Percentiles rank a stretch among this genome's conserved stretches.
Evolutionary conservation across 2,329 filamentous ascomycete species (phyloP).

Genomic region (Botrytis medusae): DNA sequence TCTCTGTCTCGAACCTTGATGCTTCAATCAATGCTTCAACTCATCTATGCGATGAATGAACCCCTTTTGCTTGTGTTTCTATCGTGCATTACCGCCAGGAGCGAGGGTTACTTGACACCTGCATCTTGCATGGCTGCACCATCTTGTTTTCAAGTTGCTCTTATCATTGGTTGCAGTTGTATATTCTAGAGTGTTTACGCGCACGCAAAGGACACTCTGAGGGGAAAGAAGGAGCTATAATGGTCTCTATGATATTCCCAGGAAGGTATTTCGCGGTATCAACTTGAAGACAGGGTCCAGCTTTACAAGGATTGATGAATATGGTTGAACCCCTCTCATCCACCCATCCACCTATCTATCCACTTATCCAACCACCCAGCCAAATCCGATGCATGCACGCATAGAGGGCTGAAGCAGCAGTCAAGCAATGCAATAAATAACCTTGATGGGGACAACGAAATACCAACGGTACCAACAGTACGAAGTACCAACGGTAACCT

Average conservation of each 20-base stretch:
- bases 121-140: background rate
- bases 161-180: background rate
- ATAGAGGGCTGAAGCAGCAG: constrained; percentile 6
- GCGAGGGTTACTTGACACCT: background rate
- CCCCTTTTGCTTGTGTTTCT: background rate
- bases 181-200: background rate
- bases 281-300: background rate
- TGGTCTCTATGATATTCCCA: background rate
- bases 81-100: background rate
- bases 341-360: background rate
- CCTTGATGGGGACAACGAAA: background rate
- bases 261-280: background rate
- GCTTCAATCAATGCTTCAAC: background rate
- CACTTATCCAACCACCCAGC: background rate
- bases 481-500: background rate
- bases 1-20: background rate
- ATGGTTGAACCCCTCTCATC: background rate
- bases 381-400: background rate
- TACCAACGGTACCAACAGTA: background rate
- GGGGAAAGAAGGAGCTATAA: background rate
- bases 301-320: background rate
- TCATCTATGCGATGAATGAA: background rate
- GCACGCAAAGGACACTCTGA: background rate
- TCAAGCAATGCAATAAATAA: background rate
- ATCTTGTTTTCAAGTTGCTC: background rate